Conservation (phyloP, 306 rosid species). For the Sicyos baderoa region DNA sequence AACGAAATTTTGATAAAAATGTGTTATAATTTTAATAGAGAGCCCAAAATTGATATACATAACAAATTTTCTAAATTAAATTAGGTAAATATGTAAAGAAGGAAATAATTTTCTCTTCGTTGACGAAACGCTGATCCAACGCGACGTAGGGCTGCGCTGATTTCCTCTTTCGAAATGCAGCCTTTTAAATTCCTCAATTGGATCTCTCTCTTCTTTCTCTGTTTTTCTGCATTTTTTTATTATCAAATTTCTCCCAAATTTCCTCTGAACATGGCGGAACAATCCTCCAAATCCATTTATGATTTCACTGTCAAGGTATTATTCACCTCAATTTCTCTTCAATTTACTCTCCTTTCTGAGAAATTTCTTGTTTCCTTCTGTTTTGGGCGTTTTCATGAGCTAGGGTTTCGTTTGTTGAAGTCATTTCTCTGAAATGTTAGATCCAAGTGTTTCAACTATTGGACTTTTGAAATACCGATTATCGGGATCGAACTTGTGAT, state of each 20-base stretch:
- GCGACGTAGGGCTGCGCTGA: constrained; percentile 3
- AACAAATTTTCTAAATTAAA: too few species aligned
- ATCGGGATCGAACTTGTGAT: too few species aligned
- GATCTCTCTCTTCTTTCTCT: constrained; percentile 31
- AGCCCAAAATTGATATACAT: too few species aligned
- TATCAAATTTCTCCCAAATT: constrained; percentile 20
- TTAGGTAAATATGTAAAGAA: neutral
- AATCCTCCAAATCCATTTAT: constrained; percentile 53
- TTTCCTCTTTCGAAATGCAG: neutral
- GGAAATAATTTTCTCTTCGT: neutral
- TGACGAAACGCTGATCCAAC: neutral
- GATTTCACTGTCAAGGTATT: constrained; percentile 76
- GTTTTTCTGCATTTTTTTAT: neutral
- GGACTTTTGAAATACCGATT: too few species aligned
- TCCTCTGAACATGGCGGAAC: constrained; percentile 39
- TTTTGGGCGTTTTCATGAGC: neutral
- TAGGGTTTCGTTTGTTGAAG: neutral
- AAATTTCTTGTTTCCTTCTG: too few species aligned
- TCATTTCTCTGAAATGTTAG: too few species aligned
- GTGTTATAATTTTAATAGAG: too few species aligned
- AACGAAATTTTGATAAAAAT: too few species aligned
- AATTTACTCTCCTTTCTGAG: neutral
- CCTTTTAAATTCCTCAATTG: constrained; percentile 32
- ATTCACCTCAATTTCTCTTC: neutral
- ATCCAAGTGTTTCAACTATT: too few species aligned